A percentile compares a stretch with the other conserved stretches of the same genome.
Evolutionary conservation across 2,329 filamentous ascomycete genomes (phyloP).

Genomic region (Mycosphaerella arachidis): DNA sequence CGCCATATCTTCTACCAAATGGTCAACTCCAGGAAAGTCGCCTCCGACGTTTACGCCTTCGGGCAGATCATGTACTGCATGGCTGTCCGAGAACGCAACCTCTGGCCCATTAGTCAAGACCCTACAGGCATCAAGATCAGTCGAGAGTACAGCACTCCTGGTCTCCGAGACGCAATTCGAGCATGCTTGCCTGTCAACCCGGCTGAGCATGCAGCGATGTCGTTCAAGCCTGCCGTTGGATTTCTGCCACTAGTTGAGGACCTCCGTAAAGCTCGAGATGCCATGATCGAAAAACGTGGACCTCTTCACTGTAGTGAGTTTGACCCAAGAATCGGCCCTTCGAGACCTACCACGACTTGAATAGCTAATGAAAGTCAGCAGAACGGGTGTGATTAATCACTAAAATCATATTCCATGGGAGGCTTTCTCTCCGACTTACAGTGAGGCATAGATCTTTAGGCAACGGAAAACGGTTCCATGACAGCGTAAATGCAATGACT

Average conservation of each 20-base stretch:
- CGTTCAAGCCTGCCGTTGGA: conserved; percentile 6
- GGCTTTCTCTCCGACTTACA: too few relatives aligned
- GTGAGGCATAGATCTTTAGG: too few relatives aligned
- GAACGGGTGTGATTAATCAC: too few relatives aligned
- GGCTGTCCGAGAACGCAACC: background rate
- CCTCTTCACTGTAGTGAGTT: conserved; percentile 4
- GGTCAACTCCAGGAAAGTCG: conserved; percentile 5
- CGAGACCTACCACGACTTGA: background rate
- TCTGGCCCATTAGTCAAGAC: conserved; percentile 5
- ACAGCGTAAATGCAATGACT: too few relatives aligned
- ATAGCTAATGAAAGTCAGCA: too few relatives aligned
- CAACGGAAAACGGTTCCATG: too few relatives aligned
- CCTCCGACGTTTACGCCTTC: conserved; percentile 17
- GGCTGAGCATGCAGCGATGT: conserved; percentile 9
- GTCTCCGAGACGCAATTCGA: conserved; percentile 5
- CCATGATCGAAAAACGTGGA: background rate
- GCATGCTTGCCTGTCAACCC: conserved; percentile 14
- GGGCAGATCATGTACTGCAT: conserved; percentile 20
- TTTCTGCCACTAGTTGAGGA: conserved; percentile 8
- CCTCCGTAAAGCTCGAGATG: conserved; percentile 11
- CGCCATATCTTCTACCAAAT: background rate
- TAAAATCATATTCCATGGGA: too few relatives aligned
- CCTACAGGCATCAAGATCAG: conserved; percentile 4
- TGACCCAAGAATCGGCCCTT: background rate
- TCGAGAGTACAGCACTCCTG: conserved; percentile 8